Evolutionary conservation across 2,329 filamentous ascomycete genomes (phyloP), one percentile per base, ranked within the genome.

Genomic region (Beauveria bassiana): DNA sequence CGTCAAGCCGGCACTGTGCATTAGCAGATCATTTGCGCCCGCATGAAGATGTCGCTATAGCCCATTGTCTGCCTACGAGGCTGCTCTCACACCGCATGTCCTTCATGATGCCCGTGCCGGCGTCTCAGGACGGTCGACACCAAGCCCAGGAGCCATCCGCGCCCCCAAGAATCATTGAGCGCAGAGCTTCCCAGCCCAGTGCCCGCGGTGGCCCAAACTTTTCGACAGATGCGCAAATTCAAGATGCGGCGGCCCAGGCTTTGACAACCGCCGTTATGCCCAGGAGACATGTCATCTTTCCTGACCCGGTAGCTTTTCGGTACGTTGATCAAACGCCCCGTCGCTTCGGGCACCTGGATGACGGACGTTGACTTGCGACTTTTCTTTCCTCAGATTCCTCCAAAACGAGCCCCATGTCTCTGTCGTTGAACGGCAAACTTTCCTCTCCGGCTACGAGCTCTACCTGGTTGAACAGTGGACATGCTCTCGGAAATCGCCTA

Each of bases 391-490:
- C 65, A 86, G 83, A 64, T 96, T 93, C 70, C 84, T 99, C 24
- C 90, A 96, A 77, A 90, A 96, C 71, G 95, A 98, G 66, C 79
- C 86, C 1, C 85, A 83, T 5, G 92, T 91, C 4, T 81, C 80
- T 3, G 86, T 96, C 8, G 79, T 96, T 65, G 85, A 93, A 67
- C 87, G 88, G 59, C 85, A 86, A 61, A 81, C 82, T 55, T 78
- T 83, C 55, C 81, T 99, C 6, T 78, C 84, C 64, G 93, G 93
- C 66, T 98, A 97, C 75, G 93, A 98, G 73, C 81, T 93, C 64
- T 98, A 98, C 74, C 77, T 98, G 18, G 91, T 98, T 66, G 95
- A 98, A 73, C 95, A 99, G 79, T 99, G 95, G 95, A 91, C 91
- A 6, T 97, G 93, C 74, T 97, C 93, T 14, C 86, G 95, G 58